These are phyloP conservation scores for Hypoxylon sp. DNA, from an alignment of 2,329 filamentous ascomycete species.

Conservation along the genomic window DNA sequence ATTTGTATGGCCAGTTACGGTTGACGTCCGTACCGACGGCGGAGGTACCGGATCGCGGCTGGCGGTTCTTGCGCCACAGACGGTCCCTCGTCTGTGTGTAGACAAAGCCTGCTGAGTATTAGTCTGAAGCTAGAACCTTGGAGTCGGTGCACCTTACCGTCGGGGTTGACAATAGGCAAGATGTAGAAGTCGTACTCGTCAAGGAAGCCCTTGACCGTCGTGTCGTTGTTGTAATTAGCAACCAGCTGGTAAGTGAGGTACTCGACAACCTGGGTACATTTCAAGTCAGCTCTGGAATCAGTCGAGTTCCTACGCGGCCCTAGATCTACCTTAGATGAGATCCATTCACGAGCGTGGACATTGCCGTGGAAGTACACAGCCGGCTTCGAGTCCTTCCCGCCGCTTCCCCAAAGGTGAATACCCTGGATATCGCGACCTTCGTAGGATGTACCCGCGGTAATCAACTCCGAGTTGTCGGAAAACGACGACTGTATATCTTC, in stretches of 20 bases:
- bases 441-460: constrained; percentile 56
- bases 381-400: constrained; percentile 55
- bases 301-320: background rate
- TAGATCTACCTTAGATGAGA: constrained; percentile 41
- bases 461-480: constrained; percentile 57
- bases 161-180: constrained; percentile 62
- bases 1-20: constrained; percentile 60
- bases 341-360: constrained; percentile 45
- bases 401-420: constrained; percentile 60
- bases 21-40: constrained; percentile 61
- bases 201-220: constrained; percentile 54
- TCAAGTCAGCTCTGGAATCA: constrained; percentile 11
- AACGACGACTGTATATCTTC: constrained; percentile 55
- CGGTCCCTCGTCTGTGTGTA: constrained; percentile 59
- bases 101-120: constrained; percentile 53
- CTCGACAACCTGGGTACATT: constrained; percentile 48
- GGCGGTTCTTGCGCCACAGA: constrained; percentile 63
- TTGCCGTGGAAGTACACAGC: constrained; percentile 61
- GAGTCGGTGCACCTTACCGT: constrained; percentile 47
- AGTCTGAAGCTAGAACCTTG: background rate
- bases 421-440: constrained; percentile 66
- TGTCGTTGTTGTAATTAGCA: constrained; percentile 52
- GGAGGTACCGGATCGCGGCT: constrained; percentile 48
- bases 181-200: constrained; percentile 68
- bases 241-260: constrained; percentile 59